Percentiles rank a stretch among this genome's conserved stretches.
phyloP scores from a whole-genome alignment of 148 eudicot genomes.

The Simmondsia chinensis region DNA sequence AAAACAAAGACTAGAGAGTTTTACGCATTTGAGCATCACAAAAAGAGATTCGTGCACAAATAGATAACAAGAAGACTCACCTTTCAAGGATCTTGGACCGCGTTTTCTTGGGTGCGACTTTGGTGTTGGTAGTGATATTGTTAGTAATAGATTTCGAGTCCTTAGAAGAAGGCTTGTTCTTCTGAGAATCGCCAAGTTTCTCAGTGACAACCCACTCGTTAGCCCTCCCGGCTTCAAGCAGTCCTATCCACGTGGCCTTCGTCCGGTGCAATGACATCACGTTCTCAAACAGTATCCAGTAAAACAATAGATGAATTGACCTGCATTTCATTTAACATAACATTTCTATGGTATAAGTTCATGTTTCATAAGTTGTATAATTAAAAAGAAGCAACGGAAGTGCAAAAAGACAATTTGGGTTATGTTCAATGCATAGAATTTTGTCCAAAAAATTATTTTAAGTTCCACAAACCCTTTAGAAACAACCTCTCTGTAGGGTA shows the following conservation, averaged over 20 bases:
- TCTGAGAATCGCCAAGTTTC: constrained; percentile 81
- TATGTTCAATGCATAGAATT: too few relatives aligned
- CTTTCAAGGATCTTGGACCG: constrained; percentile 62
- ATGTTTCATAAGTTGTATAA: background rate
- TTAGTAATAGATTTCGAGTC: constrained; percentile 15
- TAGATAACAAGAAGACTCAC: constrained; percentile 13
- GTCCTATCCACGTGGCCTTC: constrained; percentile 86
- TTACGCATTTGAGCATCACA: background rate
- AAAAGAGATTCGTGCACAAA: background rate
- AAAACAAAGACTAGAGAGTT: too few relatives aligned
- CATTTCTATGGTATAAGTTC: too few relatives aligned
- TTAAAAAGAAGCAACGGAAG: background rate
- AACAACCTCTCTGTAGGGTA: too few relatives aligned
- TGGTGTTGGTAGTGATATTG: constrained; percentile 21
- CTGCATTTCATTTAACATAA: constrained; percentile 30
- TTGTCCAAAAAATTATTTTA: too few relatives aligned
- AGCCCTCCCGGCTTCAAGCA: constrained; percentile 74
- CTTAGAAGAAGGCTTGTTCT: constrained; percentile 38
- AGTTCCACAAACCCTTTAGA: too few relatives aligned
- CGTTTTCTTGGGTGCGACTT: constrained; percentile 35
- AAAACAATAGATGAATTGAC: constrained; percentile 81
- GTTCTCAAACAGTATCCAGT: constrained; percentile 95
- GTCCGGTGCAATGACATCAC: constrained; percentile 97
- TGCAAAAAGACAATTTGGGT: background rate
- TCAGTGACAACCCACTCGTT: constrained; percentile 99